Percentiles rank a stretch among this genome's conserved stretches.
Conservation (phyloP, 2,329 filamentous ascomycete species). For the Cladophialophora carrionii region DNA sequence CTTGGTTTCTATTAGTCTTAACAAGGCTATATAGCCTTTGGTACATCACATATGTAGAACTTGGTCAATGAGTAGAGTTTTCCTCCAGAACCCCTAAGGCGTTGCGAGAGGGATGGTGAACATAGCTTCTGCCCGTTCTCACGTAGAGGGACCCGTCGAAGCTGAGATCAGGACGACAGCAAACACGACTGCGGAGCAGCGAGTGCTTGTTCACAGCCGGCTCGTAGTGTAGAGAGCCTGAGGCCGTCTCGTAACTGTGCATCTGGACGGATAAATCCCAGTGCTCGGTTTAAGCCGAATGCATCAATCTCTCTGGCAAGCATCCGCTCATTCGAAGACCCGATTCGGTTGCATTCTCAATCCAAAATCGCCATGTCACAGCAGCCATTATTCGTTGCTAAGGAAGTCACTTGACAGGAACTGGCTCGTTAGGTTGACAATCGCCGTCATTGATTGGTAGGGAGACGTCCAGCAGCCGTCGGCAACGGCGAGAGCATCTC, state of each 20-base stretch:
- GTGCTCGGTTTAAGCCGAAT: background rate
- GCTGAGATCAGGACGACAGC: background rate
- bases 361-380: background rate
- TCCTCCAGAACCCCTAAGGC: background rate
- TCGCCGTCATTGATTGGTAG: background rate
- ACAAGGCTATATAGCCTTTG: too few relatives aligned
- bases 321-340: background rate
- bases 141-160: background rate
- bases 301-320: background rate
- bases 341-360: background rate
- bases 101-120: background rate
- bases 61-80: background rate
- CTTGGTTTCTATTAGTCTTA: background rate
- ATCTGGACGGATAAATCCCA: background rate
- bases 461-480: conserved; percentile 14
- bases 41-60: background rate
- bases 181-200: too few relatives aligned
- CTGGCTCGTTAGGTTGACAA: background rate
- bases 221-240: background rate
- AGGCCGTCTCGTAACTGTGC: background rate
- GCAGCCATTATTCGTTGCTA: background rate
- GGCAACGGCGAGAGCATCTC: conserved; percentile 9
- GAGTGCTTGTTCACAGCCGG: too few relatives aligned
- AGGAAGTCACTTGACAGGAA: background rate
- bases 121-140: background rate